Evolutionary conservation across 163 green algal species (phyloP).

Genomic region (Botryococcus braunii): DNA sequence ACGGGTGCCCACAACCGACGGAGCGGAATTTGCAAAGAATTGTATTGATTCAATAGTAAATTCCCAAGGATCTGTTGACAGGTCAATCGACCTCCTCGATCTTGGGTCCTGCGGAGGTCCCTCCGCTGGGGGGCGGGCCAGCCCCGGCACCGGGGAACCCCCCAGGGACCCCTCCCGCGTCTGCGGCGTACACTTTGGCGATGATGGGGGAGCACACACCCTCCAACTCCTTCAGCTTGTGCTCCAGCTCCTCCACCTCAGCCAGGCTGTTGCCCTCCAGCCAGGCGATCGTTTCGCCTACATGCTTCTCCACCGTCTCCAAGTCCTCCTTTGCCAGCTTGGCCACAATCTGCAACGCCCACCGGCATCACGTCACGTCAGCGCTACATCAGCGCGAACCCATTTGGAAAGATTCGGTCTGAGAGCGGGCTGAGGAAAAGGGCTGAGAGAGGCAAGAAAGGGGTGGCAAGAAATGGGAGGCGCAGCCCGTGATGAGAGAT

Average conservation of each 20-base stretch:
- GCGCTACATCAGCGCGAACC: too few species aligned
- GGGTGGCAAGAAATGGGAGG: too few species aligned
- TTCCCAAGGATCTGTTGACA: too few species aligned
- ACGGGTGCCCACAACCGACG: too few species aligned
- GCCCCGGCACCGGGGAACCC: slow-evolving; percentile 3
- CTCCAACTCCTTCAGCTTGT: slow-evolving; percentile 92
- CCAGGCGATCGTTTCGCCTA: slow-evolving; percentile 82
- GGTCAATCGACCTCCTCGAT: slow-evolving; percentile 23
- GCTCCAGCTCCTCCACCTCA: slow-evolving; percentile 77
- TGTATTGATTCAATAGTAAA: too few species aligned
- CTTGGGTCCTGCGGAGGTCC: slow-evolving; percentile 18
- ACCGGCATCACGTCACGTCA: too few species aligned
- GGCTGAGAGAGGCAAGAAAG: too few species aligned
- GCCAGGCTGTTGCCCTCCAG: slow-evolving; percentile 80
- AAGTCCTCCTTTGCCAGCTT: slow-evolving; percentile 86
- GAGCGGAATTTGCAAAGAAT: too few species aligned
- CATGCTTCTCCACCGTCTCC: slow-evolving; percentile 73
- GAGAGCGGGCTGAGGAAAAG: too few species aligned
- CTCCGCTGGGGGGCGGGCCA: background rate
- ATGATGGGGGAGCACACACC: slow-evolving; percentile 86
- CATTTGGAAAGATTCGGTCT: too few species aligned
- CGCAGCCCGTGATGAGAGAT: too few species aligned
- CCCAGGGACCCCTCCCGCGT: slow-evolving; percentile 6
- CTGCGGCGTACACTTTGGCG: slow-evolving; percentile 43
- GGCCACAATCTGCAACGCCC: slow-evolving; percentile 24